Base-by-base conservation (phyloP, 2,329 filamentous ascomycete genomes). In the Trichoderma simmonsii region DNA sequence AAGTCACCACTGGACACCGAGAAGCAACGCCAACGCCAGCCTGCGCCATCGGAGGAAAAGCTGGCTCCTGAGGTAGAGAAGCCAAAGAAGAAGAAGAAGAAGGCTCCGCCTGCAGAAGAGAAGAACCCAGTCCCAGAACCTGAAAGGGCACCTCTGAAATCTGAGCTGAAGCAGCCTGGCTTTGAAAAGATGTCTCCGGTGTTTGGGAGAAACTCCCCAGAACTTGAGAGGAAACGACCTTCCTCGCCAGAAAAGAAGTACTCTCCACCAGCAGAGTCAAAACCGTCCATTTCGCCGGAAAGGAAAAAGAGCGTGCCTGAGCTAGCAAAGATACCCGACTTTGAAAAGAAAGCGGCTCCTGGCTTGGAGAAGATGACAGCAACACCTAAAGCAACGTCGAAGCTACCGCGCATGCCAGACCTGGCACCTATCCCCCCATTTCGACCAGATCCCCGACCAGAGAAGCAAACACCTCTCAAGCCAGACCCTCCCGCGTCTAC, bases 371-470 rank as follows among this genome's bases (percentile, higher is more conserved):
- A 59, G 56, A 62, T 32, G 34, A 14, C 66, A 18, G 12, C 71
- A n/a, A 54, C 21, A 11, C 34, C 59, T 3, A 56, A 70, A 76
- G 72, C 72, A 30, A 72, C 24, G 76, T 69, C 67, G 8, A 73
- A 62, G 57, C 15, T 60, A 9, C 65, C 72, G 18, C 74, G 70
- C 26, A 63, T 73, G 66, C 65, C 65, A 43, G 73, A 70, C 21
- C 21, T 63, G 60, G 68, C 59, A 18, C 43, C 59, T 6, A 70
- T 64, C 15, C 68, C 72, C 60, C 74, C 75, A 59, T 75, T 74
- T 68, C 76, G 77, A 60, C 77, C 76, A 11, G 76, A 77, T n/a
- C 26, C 75, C 48, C 73, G 74, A 28, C 76, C 78, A 34, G 76
- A 77, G 73, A 71, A 51, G 74, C 28, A 73, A 75, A 64, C 64